Conservation (phyloP, 495 filamentous ascomycete species). For the Penicillium coprophilum region DNA sequence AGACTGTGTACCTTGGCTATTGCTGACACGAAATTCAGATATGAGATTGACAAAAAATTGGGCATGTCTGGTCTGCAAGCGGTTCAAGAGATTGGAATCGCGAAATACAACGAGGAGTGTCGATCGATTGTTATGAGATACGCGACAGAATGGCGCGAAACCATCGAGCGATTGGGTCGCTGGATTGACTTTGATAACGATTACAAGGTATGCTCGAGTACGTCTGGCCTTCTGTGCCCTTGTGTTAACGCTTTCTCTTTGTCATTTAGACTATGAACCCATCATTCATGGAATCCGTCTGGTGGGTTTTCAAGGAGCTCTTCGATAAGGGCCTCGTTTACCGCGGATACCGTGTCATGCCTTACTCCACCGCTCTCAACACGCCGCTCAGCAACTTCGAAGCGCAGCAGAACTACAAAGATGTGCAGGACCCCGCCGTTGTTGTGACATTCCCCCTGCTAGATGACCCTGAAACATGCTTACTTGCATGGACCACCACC, state of each 20-base stretch:
- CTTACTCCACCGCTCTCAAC: conserved; percentile 86
- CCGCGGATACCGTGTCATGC: conserved; percentile 87
- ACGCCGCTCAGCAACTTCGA: conserved; percentile 94
- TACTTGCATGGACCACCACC: conserved; percentile 93
- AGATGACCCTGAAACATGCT: conserved; percentile 67
- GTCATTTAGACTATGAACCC: conserved; percentile 76
- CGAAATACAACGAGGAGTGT: conserved; percentile 91
- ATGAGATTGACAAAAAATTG: conserved; percentile 98
- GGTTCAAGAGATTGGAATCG: conserved; percentile 83
- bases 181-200: conserved; percentile 99
- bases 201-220: conserved; percentile 67
- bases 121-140: conserved; percentile 93
- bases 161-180: conserved; percentile 85
- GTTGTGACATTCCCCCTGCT: conserved; percentile 85
- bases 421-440: conserved; percentile 88
- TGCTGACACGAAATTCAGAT: conserved; percentile 25
- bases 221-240: background rate
- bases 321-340: conserved; percentile 89
- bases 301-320: conserved; percentile 95
- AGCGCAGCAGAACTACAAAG: conserved; percentile 91
- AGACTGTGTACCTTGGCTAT: background rate
- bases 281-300: conserved; percentile 92
- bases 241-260: background rate
- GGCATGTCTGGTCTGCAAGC: conserved; percentile 86
- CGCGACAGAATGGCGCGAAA: conserved; percentile 83